Evolutionary conservation across 1,139 yeast species (phyloP).

Genomic region (Candida labiduridarum): DNA sequence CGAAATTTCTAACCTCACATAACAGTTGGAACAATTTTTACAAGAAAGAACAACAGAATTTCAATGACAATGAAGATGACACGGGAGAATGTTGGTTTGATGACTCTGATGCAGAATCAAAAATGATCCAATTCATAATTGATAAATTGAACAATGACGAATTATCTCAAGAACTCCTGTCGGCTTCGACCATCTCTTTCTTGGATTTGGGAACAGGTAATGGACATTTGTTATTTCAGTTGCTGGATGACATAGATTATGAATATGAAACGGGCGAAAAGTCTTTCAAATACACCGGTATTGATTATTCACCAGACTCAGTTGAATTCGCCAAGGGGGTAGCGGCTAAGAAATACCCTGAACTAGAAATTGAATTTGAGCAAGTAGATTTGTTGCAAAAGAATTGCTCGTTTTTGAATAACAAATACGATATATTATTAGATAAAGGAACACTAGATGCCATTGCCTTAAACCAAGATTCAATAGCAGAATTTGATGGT

Average conservation of each 20-base stretch:
- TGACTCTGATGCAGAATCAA: slow-evolving; percentile 87
- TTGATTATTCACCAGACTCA: slow-evolving; percentile 84
- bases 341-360: slow-evolving; percentile 41
- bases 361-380: slow-evolving; percentile 41
- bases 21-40: slow-evolving; percentile 86
- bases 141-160: slow-evolving; percentile 30
- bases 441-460: slow-evolving; percentile 98
- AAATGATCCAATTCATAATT: slow-evolving; percentile 68
- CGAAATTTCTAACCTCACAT: not conserved
- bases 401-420: slow-evolving; percentile 34
- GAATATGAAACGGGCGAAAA: slow-evolving; percentile 44
- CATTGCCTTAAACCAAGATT: slow-evolving; percentile 77
- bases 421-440: slow-evolving; percentile 66
- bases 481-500: slow-evolving; percentile 40
- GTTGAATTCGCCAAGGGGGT: slow-evolving; percentile 70
- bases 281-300: slow-evolving; percentile 54
- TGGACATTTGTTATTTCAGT: slow-evolving; percentile 79
- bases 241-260: slow-evolving; percentile 54
- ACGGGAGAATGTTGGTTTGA: slow-evolving; percentile 97
- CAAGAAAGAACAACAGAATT: slow-evolving; percentile 68
- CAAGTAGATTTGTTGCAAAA: slow-evolving; percentile 48
- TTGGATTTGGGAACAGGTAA: slow-evolving; percentile 95
- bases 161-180: slow-evolving; percentile 22
- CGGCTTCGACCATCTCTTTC: slow-evolving; percentile 40
- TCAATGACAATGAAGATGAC: slow-evolving; percentile 70